Evolutionary conservation across 345 rosid genomes (phyloP), one percentile per base, ranked within the genome.

Genomic region (Erysimum cheiranthoides): DNA sequence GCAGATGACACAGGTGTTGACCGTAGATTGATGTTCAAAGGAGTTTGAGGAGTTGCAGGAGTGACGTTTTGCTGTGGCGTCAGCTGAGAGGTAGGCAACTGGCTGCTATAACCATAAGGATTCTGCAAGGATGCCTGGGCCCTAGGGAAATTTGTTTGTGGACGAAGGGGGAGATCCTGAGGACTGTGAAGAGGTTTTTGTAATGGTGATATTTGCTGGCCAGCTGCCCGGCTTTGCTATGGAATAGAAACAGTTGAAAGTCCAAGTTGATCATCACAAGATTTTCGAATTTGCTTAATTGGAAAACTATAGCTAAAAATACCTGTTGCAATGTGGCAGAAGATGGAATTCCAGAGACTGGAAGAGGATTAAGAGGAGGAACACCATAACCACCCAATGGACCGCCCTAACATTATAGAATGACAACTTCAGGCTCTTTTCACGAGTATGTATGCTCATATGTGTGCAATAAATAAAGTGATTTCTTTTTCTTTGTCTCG

Each of bases 151-250:
- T 78, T 85, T 57, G 84, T 77, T 35, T 86, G 87, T 50, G 73
- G 80, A 72, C 84, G 87, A 71, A 84, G 76, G 38, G 85, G 80
- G 45, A 80, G 49, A 71, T 73, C 59, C 78, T 85, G 96, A 75
- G 96, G 92, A 17, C 91, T 85, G 43, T 75, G 88, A 68, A 77
- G 75, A 74, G 89, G 76, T 78, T 85, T 95, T 74, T 87, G 89
- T 51, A 81, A 62, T 10, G 91, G 87, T 71, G 97, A 83, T 77
- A 87, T 81, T 66, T 90, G 91, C 78, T 86, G 91, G 66, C 78
- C 78, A 62, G 60, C 59, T 16, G 81, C 81, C 12, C 82, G 81
- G 32, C 65, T 74, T 78, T 89, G 94, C 81, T 78, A 17, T 58
- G 11, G 57, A 31, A 72, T 31, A 78, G 62, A 57, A 78, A 39